These are phyloP conservation scores for grape (Vitis vinifera) DNA, from an alignment of 164 flowering plant genomes.

Conservation along the genomic window ASM3070453v1 NC_081815.1:17263501-17264000, in stretches of 20 bases:
- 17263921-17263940: constrained; percentile 9
- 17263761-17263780: constrained; percentile 33
- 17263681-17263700: constrained; percentile 10
- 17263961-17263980: constrained; percentile 18
- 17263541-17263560: neutral
- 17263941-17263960: constrained; percentile 11
- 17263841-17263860: constrained; percentile 42
- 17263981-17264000: constrained; percentile 8
- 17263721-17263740: constrained; percentile 53
- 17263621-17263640: constrained; percentile 11
- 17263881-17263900: neutral
- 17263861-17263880: constrained; percentile 13
- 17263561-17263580: constrained; percentile 14
- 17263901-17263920: constrained; percentile 3
- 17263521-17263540: neutral
- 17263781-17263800: constrained; percentile 44
- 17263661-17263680: constrained; percentile 12
- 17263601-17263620: constrained; percentile 13
- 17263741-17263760: constrained; percentile 24
- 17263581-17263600: constrained; percentile 10
- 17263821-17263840: constrained; percentile 50
- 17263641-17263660: constrained; percentile 20
- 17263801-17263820: constrained; percentile 40
- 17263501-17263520: neutral
- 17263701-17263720: constrained; percentile 21